phyloP scores from a whole-genome alignment of 257 asterid species.

The Nicotiana knightiana region DNA sequence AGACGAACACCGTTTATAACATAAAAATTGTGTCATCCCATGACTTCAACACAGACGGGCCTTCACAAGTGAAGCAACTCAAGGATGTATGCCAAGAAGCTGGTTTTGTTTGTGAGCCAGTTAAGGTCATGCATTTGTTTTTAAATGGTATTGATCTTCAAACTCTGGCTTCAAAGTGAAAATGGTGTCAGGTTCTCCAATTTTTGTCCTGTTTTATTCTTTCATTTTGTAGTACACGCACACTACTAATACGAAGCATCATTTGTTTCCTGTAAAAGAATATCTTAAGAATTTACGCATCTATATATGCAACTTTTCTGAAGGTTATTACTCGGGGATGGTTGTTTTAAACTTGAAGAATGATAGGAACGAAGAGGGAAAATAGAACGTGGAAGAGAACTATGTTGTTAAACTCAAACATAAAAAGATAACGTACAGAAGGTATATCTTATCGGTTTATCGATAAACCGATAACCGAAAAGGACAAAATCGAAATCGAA shows the following conservation, averaged over 20 bases:
- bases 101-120: slow-evolving; percentile 54
- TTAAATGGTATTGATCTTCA: slow-evolving; percentile 37
- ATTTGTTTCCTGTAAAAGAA: no score
- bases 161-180: slow-evolving; percentile 17
- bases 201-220: not conserved
- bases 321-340: not conserved
- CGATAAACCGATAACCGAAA: no score
- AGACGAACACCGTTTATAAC: no score
- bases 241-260: not conserved
- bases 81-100: slow-evolving; percentile 57
- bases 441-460: not conserved
- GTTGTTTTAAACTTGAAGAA: not conserved
- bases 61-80: slow-evolving; percentile 55
- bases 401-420: not conserved
- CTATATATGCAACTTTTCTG: no score
- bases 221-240: not conserved
- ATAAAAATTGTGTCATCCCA: no score
- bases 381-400: not conserved
- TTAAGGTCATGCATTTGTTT: slow-evolving; percentile 45
- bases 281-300: not conserved
- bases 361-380: not conserved
- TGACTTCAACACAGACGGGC: slow-evolving; percentile 32
- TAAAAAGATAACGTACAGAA: not conserved
- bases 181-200: not conserved
- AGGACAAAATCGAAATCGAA: no score